phyloP scores from a whole-genome alignment of 2,329 filamentous ascomycete genomes.

The Colletotrichum tropicicola region DNA sequence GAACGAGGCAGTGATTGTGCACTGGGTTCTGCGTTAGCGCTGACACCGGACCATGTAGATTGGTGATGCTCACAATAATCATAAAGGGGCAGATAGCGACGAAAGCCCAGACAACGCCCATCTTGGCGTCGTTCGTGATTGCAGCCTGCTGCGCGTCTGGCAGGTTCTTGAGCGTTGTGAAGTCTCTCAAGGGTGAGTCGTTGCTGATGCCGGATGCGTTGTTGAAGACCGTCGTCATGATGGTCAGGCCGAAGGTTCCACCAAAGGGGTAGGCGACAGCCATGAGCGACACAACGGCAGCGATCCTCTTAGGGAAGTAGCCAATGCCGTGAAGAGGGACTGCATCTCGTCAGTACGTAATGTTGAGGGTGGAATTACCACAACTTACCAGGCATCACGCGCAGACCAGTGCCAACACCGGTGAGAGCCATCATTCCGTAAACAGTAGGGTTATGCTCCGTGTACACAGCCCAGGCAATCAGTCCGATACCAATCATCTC shows the following conservation, averaged over 20 bases:
- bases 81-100: conserved; percentile 69
- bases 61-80: conserved; percentile 42
- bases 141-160: conserved; percentile 42
- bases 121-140: conserved; percentile 54
- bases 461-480: conserved; percentile 64
- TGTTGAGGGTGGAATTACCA: background rate
- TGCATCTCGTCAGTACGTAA: background rate
- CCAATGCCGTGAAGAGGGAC: conserved; percentile 70
- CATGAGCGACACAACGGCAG: conserved; percentile 67
- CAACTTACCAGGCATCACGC: conserved; percentile 65
- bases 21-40: conserved; percentile 25
- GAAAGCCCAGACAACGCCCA: conserved; percentile 73
- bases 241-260: conserved; percentile 70
- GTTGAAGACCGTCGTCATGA: conserved; percentile 77
- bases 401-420: conserved; percentile 69
- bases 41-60: background rate
- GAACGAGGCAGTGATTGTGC: conserved; percentile 37
- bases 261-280: conserved; percentile 69
- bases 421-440: conserved; percentile 74
- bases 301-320: conserved; percentile 65
- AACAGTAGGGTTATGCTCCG: conserved; percentile 57
- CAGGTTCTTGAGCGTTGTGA: conserved; percentile 46
- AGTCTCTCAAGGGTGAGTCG: conserved; percentile 39
- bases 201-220: conserved; percentile 51
- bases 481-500: conserved; percentile 67